phyloP scores from a whole-genome alignment of 345 rosid genomes.

The Eutrema heterophyllum region DNA sequence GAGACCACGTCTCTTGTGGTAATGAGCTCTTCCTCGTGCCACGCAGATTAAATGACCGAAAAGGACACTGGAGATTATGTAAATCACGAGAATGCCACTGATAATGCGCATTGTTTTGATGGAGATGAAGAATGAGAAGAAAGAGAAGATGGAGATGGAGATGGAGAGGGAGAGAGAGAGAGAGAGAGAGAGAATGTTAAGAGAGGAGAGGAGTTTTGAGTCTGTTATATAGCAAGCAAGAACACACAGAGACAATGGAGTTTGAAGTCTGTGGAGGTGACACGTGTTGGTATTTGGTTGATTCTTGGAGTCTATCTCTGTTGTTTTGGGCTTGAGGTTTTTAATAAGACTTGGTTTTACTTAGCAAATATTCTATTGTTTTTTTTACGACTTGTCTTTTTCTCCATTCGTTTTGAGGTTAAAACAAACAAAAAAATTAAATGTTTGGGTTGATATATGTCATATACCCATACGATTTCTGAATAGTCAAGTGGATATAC shows the following conservation, averaged over 20 bases:
- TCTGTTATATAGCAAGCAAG: constrained; percentile 32
- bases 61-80: constrained; percentile 19
- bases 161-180: not conserved
- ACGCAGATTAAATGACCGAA: constrained; percentile 2
- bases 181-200: not conserved
- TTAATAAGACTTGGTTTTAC: not conserved
- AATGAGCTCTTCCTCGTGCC: constrained; percentile 57
- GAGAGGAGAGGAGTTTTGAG: constrained; percentile 10
- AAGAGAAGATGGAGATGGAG: no score
- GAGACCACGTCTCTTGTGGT: constrained; percentile 53
- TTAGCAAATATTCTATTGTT: constrained; percentile 12
- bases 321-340: constrained; percentile 12
- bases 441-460: not conserved
- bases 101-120: constrained; percentile 9
- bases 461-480: not conserved
- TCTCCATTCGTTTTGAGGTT: not conserved
- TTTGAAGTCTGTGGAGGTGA: constrained; percentile 8
- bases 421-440: not conserved
- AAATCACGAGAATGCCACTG: constrained; percentile 23
- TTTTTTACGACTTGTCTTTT: constrained; percentile 8
- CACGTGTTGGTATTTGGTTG: constrained; percentile 47
- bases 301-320: constrained; percentile 28
- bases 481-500: not conserved
- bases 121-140: constrained; percentile 11
- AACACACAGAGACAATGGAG: constrained; percentile 3